Evolutionary conservation across 2,329 filamentous ascomycete genomes (phyloP).

Genomic region (Knufia petricola): DNA sequence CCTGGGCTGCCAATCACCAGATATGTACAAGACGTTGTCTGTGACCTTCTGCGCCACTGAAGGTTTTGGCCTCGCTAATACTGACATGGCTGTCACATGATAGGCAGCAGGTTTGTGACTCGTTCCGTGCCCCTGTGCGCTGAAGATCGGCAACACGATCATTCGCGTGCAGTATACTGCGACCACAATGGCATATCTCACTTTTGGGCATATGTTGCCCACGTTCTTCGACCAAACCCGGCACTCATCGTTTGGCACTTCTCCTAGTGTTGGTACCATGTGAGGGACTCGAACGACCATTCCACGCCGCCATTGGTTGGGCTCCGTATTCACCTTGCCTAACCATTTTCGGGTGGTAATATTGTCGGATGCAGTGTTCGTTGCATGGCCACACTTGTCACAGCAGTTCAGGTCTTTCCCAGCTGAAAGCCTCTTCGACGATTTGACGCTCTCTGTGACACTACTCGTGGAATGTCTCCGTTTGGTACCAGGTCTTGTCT

Average conservation of each 20-base stretch:
- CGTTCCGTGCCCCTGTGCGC: not conserved
- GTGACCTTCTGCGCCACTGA: not conserved
- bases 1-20: not conserved
- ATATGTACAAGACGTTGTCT: not conserved
- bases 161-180: not conserved
- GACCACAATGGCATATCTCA: not conserved
- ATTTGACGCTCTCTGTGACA: too few species aligned
- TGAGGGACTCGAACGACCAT: not conserved
- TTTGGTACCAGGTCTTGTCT: too few species aligned
- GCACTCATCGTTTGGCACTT: not conserved
- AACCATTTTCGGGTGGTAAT: not conserved
- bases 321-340: not conserved
- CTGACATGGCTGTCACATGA: not conserved
- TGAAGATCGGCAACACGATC: constrained; percentile 1
- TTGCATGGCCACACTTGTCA: too few species aligned
- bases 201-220: not conserved
- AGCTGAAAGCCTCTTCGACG: too few species aligned
- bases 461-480: too few species aligned
- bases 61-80: not conserved
- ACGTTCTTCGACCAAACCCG: not conserved
- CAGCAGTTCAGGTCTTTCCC: too few species aligned
- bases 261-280: not conserved
- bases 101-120: not conserved
- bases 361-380: not conserved
- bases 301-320: not conserved